Evolutionary conservation across 768 basidiomycete genomes (phyloP).

Genomic region (Pleurotus eryngii): DNA sequence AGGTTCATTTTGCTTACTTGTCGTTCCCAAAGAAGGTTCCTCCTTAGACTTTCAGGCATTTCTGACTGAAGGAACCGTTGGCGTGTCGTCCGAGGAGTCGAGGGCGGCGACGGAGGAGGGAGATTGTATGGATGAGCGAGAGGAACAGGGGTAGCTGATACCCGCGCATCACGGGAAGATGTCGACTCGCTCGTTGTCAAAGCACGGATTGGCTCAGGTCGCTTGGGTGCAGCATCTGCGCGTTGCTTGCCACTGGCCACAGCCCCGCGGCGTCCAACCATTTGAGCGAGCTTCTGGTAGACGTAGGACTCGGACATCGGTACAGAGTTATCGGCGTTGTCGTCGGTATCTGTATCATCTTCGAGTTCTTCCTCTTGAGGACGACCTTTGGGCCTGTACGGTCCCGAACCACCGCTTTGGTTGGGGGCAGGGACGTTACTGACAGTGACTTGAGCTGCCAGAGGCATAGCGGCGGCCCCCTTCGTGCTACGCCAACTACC

Average conservation of each 20-base stretch:
- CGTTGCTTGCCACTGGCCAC: conserved; percentile 3
- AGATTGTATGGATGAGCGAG: conserved; percentile 66
- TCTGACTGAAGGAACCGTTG: conserved; percentile 82
- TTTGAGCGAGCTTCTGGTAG: conserved; percentile 59
- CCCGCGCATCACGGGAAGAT: not conserved
- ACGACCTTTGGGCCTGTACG: conserved; percentile 62
- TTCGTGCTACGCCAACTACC: conserved; percentile 44
- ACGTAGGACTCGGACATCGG: conserved; percentile 67
- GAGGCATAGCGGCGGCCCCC: conserved; percentile 57
- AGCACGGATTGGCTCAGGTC: not conserved
- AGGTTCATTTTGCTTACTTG: conserved; percentile 57
- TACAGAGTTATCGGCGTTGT: conserved; percentile 40
- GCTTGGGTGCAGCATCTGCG: conserved; percentile 8
- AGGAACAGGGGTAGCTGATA: conserved; percentile 50
- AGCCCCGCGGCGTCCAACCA: conserved; percentile 21
- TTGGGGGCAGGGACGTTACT: conserved; percentile 13
- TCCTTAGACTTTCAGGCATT: conserved; percentile 77
- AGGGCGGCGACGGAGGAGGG: conserved; percentile 59
- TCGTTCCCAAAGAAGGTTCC: conserved; percentile 80
- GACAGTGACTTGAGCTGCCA: conserved; percentile 47
- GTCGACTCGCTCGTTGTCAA: not conserved
- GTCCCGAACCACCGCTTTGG: conserved; percentile 29
- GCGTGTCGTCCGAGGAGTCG: conserved; percentile 83
- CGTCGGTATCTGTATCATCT: conserved; percentile 52
- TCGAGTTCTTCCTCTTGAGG: conserved; percentile 68